Evolutionary conservation across 176 grass and related monocot genomes (phyloP).

Genomic region (Sorghum bicolor): Sorghum_bicolor_NCBIv3 NC_012873.2:51358501-51359000

Average conservation of each 20-base stretch:
- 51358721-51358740: background rate
- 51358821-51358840: constrained; percentile 35
- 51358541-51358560: constrained; percentile 81
- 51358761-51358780: background rate
- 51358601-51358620: constrained; percentile 81
- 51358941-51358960: background rate
- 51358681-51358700: background rate
- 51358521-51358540: constrained; percentile 25
- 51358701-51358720: background rate
- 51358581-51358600: constrained; percentile 72
- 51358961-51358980: background rate
- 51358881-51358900: constrained; percentile 86
- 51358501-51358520: background rate
- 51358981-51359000: background rate
- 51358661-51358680: constrained; percentile 1
- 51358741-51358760: background rate
- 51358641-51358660: constrained; percentile 85
- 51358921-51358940: background rate
- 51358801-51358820: background rate
- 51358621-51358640: constrained; percentile 84
- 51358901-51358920: constrained; percentile 81
- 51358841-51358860: constrained; percentile 83
- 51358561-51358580: constrained; percentile 86
- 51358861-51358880: constrained; percentile 65
- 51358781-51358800: background rate